A percentile compares a stretch with the other conserved stretches of the same genome.
Conservation (phyloP, 495 filamentous ascomycete genomes). For the Neurospora discreta region DNA sequence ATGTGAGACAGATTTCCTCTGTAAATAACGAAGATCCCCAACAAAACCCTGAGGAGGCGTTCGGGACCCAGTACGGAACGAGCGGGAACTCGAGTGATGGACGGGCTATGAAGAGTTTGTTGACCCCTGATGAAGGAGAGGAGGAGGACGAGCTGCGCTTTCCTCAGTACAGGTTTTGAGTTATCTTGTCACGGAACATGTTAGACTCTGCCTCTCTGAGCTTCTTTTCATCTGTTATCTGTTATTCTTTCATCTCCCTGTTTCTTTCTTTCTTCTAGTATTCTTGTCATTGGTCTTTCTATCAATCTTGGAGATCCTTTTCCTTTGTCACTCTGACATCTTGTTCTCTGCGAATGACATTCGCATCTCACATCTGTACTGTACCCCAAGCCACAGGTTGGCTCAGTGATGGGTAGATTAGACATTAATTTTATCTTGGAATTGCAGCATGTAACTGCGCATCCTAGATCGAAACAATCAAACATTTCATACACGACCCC, state of each 20-base stretch:
- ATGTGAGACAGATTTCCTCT: not conserved
- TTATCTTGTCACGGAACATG: not conserved
- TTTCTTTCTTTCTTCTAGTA: not conserved
- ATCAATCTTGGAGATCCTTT: too few relatives aligned
- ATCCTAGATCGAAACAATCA: not conserved
- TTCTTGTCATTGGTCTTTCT: not conserved
- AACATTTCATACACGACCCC: not conserved
- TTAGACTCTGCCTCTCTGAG: not conserved
- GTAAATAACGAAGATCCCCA: not conserved
- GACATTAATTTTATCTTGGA: not conserved
- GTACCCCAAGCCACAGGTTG: not conserved
- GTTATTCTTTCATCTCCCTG: too few relatives aligned
- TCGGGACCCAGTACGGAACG: not conserved
- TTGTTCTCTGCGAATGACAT: too few relatives aligned
- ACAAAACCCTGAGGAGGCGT: not conserved
- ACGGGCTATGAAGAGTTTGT: not conserved
- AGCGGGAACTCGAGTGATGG: not conserved
- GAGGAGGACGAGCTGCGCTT: not conserved
- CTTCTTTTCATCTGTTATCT: not conserved
- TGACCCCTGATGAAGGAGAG: not conserved
- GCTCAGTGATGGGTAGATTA: not conserved
- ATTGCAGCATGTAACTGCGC: too few relatives aligned
- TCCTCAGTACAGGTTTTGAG: not conserved
- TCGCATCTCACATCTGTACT: not conserved
- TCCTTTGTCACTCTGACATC: too few relatives aligned